Evolutionary conservation across 2,329 filamentous ascomycete genomes (phyloP), one percentile per base, ranked within the genome.

Genomic region (Xylaria sp.): DNA sequence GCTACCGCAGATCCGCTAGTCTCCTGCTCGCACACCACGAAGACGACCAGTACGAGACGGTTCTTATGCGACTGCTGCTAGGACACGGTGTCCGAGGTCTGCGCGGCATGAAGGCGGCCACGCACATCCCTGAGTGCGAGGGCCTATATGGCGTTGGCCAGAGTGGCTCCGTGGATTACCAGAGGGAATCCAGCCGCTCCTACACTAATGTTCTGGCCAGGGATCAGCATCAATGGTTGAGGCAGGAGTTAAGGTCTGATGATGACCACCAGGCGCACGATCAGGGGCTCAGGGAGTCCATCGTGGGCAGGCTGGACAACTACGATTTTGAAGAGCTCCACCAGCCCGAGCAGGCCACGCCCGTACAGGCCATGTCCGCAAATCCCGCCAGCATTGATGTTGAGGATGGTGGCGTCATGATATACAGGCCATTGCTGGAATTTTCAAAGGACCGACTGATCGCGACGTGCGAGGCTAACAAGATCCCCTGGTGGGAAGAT

Each of bases 21-120:
- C 77, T 98, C 1, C 85, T 97, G 44, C 81, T 96, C 31, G 96
- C 90, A 3, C 96, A 99, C 76, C 96, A 99, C 77, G 83, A 86
- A 68, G 94, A 97, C 74, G 96, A 99, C 74, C 93, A 96, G 75
- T 91, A 94, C 63, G 96, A 99, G 80, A 97, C 94, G 0, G 85
- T 96, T 3, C 80, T 98, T 55, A 92, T 94, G 89, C 87, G 96
- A 47, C 79, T 98, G 39, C 79, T 90, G 9, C 82, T 83, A 2
- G 89, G 90, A 0, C 91, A 93, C 73, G 81, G 86, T 2, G 86
- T 87, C n/a, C 81, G 85, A n/a, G 94, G 92, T 0, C 81, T 97
- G 33, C 82, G 84, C 17, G 93, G 92, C 3, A 96, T 97, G 73
- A 85, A 84, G 10, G 73, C 82, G 2, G 82, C 86, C 20, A 83